Evolutionary conservation across 2,329 filamentous ascomycete species (phyloP), one percentile per base, ranked within the genome.

Genomic region (Xylaria sp.): DNA sequence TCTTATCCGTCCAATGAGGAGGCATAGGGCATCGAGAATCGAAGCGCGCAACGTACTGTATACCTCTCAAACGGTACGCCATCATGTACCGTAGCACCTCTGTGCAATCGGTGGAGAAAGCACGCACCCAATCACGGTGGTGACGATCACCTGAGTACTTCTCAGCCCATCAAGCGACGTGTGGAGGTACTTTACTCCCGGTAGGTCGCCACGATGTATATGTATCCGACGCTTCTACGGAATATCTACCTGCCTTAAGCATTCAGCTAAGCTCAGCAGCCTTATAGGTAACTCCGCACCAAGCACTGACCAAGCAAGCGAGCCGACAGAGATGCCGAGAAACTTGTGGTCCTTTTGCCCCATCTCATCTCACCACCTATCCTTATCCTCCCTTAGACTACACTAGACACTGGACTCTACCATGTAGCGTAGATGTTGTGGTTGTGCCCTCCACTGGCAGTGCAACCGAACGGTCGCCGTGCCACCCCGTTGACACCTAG

Each of bases 1-100:
- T 40, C 63, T 65, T 65, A 65, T 65, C 63, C 58, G 53, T 52
- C 63, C 59, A 65, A 62, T 65, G 56, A 49, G 60, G 43, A 49
- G 27, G 9, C 31, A 25, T 21, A 40, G 31, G 31, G 17, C 49
- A 52, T 54, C 55, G 25, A 27, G 19, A 25, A 13, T 52, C 40
- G 29, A 40, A 44, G 29, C 15, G 47, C 47, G 53, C 44, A 35
- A 29, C 29, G 43, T 49, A 38, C 19, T 19, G n/a, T n/a, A n/a
- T n/a, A 38, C 25, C 7, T 40, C 10, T 40, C 37, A n/a, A 8
- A 29, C 27, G 37, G 54, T 58, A 27, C 54, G 46, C 54, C 54
- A 25, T 56, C 43, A 55, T 53, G 55, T 63, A 55, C 56, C 59
- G 54, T 62, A 46, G 55, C 54, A 64, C 57, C n/a, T 27, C 35